These are phyloP conservation scores for Alternaria incomplexa DNA, from an alignment of 2,329 filamentous ascomycete genomes.

Conservation along the genomic window DNA sequence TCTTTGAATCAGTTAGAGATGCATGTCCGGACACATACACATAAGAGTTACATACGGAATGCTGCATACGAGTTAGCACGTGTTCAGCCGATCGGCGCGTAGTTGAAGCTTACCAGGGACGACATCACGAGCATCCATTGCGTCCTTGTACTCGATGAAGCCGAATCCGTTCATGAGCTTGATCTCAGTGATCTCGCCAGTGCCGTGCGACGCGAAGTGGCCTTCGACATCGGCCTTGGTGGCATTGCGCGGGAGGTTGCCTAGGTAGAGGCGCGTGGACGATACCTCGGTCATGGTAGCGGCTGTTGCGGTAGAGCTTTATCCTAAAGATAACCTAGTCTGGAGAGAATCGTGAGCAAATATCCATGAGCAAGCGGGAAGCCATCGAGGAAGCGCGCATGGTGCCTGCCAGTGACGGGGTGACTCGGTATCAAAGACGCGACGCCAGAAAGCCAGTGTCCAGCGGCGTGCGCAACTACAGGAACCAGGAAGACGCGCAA, in stretches of 20 bases:
- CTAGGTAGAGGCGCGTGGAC: constrained; percentile 92
- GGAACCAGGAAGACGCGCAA: constrained; percentile 29
- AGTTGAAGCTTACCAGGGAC: constrained; percentile 78
- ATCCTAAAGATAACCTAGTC: constrained; percentile 38
- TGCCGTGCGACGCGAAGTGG: constrained; percentile 94
- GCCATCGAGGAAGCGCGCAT: constrained; percentile 32
- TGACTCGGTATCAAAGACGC: constrained; percentile 15
- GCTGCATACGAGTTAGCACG: constrained; percentile 50
- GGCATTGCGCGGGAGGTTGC: constrained; percentile 95
- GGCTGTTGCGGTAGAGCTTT: constrained; percentile 15
- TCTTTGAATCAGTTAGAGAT: constrained; percentile 61
- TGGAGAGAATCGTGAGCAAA: constrained; percentile 43
- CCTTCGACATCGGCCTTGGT: constrained; percentile 96
- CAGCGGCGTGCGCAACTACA: constrained; percentile 32
- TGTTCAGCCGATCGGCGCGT: background rate
- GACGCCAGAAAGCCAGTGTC: constrained; percentile 29
- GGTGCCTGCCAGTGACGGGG: constrained; percentile 29
- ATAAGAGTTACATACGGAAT: constrained; percentile 59
- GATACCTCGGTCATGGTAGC: constrained; percentile 81
- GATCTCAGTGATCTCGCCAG: constrained; percentile 97
- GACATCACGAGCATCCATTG: constrained; percentile 96
- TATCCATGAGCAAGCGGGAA: constrained; percentile 30
- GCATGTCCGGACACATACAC: background rate
- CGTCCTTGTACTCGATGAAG: constrained; percentile 99
- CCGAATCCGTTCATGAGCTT: constrained; percentile 99